Percentiles rank a stretch among this genome's conserved stretches.
Conservation (phyloP, 2,329 filamentous ascomycete species). For the Coniochaeta sp. region DNA sequence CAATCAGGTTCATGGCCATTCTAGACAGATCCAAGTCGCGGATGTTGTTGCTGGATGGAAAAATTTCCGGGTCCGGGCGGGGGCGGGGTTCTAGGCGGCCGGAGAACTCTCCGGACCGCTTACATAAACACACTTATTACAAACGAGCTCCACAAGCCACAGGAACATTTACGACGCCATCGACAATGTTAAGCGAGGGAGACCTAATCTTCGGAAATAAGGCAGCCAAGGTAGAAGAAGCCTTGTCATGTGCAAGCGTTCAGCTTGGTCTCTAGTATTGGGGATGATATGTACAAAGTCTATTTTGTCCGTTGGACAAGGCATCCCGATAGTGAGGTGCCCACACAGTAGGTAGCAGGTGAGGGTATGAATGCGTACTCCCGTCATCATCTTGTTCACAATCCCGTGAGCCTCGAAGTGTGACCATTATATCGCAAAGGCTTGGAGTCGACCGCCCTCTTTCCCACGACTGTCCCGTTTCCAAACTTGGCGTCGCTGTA, state of each 20-base stretch:
- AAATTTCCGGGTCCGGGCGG: background rate
- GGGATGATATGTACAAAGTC: too few relatives aligned
- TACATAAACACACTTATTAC: background rate
- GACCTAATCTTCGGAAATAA: too few relatives aligned
- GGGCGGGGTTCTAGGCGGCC: background rate
- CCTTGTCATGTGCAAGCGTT: too few relatives aligned
- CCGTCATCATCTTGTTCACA: background rate
- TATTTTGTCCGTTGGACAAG: too few relatives aligned
- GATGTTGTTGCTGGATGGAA: background rate
- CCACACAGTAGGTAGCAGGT: too few relatives aligned
- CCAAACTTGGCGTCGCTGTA: slow-evolving; percentile 18
- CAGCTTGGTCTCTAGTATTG: too few relatives aligned
- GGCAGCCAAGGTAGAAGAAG: too few relatives aligned
- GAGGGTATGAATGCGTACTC: too few relatives aligned
- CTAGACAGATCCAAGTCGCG: background rate
- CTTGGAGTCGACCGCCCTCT: slow-evolving; percentile 4
- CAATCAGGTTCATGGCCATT: slow-evolving; percentile 41
- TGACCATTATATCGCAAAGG: background rate
- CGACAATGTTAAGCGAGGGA: too few relatives aligned
- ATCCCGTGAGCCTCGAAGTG: background rate
- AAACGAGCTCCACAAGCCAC: too few relatives aligned
- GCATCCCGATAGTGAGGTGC: too few relatives aligned
- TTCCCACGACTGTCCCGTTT: slow-evolving; percentile 19
- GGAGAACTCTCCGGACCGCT: background rate
- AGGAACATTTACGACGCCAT: too few relatives aligned